Base-by-base conservation (phyloP, 2,329 filamentous ascomycete species). In the Nannizziopsis barbatae region DNA sequence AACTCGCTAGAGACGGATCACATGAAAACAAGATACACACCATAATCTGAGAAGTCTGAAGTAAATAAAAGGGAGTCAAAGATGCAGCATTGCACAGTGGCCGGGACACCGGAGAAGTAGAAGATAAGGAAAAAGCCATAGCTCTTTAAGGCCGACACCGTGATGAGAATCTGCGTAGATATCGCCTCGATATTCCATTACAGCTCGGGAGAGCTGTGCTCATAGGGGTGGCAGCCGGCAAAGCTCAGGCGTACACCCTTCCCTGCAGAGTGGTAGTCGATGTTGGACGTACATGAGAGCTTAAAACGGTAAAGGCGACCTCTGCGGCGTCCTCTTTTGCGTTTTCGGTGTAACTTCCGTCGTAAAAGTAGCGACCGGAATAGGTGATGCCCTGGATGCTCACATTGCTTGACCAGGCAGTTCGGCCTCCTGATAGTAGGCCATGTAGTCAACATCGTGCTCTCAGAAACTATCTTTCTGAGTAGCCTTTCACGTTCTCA, bases 261-360 rank as follows among this genome's bases (percentile, higher is more conserved):
- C 48, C 51, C 46, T 33, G 61, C 57, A 40, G 56, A 46, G 22
- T 56, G 42, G 18, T 52, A 10, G 47, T 38, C 30, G 48, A 14
- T 11, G 41, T 11, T 18, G 49, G 45, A 20, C 39, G 54, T 17
- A 53, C 51, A 45, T 61, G 56, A 45, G 62, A 50, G 51, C 61
- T 60, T 50, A 71, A 52, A 15, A 52, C 32, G 32, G 58, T 66
- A 39, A 67, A 55, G 9, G 87, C 87, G 53, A 84, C 76, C 67
- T 95, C 86, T 55, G 88, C 87, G n/a, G 86, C 88, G 63, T 95
- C 88, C 66, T 95, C 88, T 67, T 80, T 83, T 50, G 87, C 87
- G 61, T 93, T 93, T 72, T 89, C 80, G 65, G 90, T 75, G 62
- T 86, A 87, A 63, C 86, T 80, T 52, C 87, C 87, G 65, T 93